Evolutionary conservation across 2,329 filamentous ascomycete genomes (phyloP).

Genomic region (Diaporthe ampelina): DNA sequence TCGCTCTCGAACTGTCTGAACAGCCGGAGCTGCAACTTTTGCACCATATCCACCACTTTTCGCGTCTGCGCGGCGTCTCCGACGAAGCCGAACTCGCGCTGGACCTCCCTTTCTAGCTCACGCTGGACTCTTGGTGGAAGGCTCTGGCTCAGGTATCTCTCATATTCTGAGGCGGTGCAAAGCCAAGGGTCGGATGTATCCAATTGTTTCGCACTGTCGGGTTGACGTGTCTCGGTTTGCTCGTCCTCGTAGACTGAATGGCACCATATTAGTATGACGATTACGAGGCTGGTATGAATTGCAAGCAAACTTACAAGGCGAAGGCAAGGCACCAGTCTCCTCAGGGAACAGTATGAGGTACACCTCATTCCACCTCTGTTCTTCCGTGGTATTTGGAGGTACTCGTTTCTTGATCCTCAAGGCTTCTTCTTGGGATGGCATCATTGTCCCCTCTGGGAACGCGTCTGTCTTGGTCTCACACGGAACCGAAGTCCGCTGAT

Average conservation of each 20-base stretch:
- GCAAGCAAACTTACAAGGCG: conserved; percentile 38
- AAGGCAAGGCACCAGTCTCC: conserved; percentile 32
- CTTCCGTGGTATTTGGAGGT: conserved; percentile 40
- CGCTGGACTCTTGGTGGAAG: conserved; percentile 40
- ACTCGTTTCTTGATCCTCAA: conserved; percentile 41
- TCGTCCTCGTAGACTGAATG: conserved; percentile 39
- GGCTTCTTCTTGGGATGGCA: conserved; percentile 40
- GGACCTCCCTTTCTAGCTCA: conserved; percentile 40
- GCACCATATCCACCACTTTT: conserved; percentile 41
- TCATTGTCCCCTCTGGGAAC: conserved; percentile 41
- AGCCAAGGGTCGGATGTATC: conserved; percentile 31
- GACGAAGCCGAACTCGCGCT: conserved; percentile 41
- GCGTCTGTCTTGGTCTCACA: conserved; percentile 41
- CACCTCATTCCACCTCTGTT: conserved; percentile 41
- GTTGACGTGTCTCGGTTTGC: not conserved
- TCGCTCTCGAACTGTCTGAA: conserved; percentile 38
- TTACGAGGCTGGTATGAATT: too few species aligned
- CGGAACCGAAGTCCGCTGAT: conserved; percentile 39
- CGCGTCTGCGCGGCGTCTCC: conserved; percentile 39
- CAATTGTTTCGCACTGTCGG: not conserved
- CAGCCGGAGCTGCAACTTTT: conserved; percentile 40
- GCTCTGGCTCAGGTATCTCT: conserved; percentile 38
- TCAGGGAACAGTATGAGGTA: conserved; percentile 40
- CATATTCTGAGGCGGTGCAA: conserved; percentile 41
- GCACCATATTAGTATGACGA: not conserved